Base-by-base conservation (phyloP, 2,329 filamentous ascomycete species). In the Nemania diffusa region DNA sequence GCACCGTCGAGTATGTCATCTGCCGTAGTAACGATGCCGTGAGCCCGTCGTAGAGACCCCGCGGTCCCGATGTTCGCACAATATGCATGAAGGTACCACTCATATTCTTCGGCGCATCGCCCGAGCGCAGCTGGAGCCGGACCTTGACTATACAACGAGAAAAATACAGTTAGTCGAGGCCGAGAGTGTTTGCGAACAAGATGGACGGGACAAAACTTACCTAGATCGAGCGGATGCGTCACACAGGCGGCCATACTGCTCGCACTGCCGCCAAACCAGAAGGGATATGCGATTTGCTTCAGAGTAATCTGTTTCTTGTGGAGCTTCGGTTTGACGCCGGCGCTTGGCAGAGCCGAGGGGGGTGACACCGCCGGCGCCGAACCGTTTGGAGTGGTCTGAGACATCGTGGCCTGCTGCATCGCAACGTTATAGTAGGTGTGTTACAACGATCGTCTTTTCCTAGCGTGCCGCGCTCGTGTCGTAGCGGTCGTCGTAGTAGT, bases 181-280 rank as follows among this genome's bases (percentile, higher is more conserved):
- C 44, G 8, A 51, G 42, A 22, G 37, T 37, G 40, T 59, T 58
- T 60, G 13, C n/a, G 34, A 44, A 29, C 51, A 50, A 29, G 51
- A 37, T 11, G 48, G 48, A 42, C 6, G 5, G 29, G 24, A 13
- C 6, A 24, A 7, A 27, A 83, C 91, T 80, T 86, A 97, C 93
- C 88, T 71, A 97, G 85, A 87, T 97, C 94, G 77, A 98, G 84
- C 57, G 95, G 95, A 85, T 98, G 95, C 32, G 95, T 98, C 56
- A 97, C 92, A 73, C 90, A 91, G 51, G 95, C 94, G 42, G 95
- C 95, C 84, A 96, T 91, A 78, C 93, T 97, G 77, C 92, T 96
- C 57, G 95, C 94, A 78, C 93, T 97, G 63, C 96, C 96, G 71
- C 96, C 96, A 79, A 99, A 98, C 96, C 95, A 98, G 81, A 95